These are phyloP conservation scores for Termitomyces sp. DNA, from an alignment of 768 basidiomycete genomes.

Conservation along the genomic window DNA sequence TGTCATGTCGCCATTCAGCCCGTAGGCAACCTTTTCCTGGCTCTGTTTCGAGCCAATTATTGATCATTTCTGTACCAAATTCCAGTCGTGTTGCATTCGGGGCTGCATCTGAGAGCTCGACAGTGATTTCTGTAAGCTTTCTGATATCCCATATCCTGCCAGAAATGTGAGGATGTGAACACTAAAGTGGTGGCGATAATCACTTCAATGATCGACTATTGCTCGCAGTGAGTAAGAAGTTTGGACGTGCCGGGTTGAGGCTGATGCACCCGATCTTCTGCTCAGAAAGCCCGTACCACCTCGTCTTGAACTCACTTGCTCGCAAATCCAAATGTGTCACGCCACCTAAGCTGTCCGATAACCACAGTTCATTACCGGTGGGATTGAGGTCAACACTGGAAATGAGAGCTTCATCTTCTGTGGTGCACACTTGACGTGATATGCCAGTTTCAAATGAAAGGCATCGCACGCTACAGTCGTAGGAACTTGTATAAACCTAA, in stretches of 20 bases:
- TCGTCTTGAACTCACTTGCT: conserved; percentile 46
- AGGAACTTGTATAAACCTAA: conserved; percentile 76
- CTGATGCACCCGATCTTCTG: conserved; percentile 78
- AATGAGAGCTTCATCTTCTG: conserved; percentile 51
- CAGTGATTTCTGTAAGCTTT: conserved; percentile 45
- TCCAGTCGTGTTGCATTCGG: conserved; percentile 20
- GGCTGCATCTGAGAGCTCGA: conserved; percentile 23
- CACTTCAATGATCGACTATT: conserved; percentile 71
- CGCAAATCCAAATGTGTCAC: conserved; percentile 74
- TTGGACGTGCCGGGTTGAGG: conserved; percentile 63
- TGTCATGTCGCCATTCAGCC: conserved; percentile 63
- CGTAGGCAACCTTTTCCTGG: conserved; percentile 51
- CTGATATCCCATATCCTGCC: conserved; percentile 76
- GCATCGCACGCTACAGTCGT: conserved; percentile 72
- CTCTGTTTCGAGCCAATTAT: conserved; percentile 43
- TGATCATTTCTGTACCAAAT: conserved; percentile 37
- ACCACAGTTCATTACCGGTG: conserved; percentile 76
- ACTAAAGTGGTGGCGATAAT: conserved; percentile 12
- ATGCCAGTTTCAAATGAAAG: conserved; percentile 69
- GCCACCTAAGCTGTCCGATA: conserved; percentile 69
- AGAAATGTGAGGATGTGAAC: background rate
- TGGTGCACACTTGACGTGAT: conserved; percentile 63
- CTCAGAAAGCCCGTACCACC: conserved; percentile 61
- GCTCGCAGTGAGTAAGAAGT: conserved; percentile 69
- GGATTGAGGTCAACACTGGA: conserved; percentile 67